Percentiles rank a stretch among this genome's conserved stretches.
phyloP scores from a whole-genome alignment of 441 rosid genomes.

The Kokia cookei region DNA sequence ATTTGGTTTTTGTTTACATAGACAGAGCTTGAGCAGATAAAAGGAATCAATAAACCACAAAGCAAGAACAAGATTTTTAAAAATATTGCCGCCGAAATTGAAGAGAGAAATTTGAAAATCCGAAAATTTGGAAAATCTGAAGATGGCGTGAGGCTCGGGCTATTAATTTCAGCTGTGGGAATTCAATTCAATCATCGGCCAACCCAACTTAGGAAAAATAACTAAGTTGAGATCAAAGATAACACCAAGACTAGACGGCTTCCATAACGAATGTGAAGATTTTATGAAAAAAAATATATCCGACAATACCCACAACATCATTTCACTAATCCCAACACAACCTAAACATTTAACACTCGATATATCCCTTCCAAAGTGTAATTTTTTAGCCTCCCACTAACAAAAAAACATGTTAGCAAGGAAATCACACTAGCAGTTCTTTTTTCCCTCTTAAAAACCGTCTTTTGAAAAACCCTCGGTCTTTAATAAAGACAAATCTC shows the following conservation, averaged over 20 bases:
- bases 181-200: background rate
- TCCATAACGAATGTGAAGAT: background rate
- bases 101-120: no score
- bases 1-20: no score
- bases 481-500: conserved; percentile 13
- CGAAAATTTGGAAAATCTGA: no score
- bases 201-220: background rate
- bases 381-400: conserved; percentile 1
- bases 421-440: background rate
- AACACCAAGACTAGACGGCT: background rate
- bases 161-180: background rate
- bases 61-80: background rate
- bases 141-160: no score
- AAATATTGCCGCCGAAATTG: background rate
- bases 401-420: background rate
- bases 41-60: no score
- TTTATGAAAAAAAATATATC: background rate
- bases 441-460: conserved; percentile 9
- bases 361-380: background rate
- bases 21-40: no score
- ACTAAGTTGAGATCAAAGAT: background rate
- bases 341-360: background rate
- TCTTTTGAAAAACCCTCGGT: conserved; percentile 9
- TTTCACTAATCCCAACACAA: background rate
- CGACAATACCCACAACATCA: background rate